Percentiles rank a stretch among this genome's conserved stretches.
Evolutionary conservation across 2,329 filamentous ascomycete genomes (phyloP).

Genomic region (Xylaria sp.): DNA sequence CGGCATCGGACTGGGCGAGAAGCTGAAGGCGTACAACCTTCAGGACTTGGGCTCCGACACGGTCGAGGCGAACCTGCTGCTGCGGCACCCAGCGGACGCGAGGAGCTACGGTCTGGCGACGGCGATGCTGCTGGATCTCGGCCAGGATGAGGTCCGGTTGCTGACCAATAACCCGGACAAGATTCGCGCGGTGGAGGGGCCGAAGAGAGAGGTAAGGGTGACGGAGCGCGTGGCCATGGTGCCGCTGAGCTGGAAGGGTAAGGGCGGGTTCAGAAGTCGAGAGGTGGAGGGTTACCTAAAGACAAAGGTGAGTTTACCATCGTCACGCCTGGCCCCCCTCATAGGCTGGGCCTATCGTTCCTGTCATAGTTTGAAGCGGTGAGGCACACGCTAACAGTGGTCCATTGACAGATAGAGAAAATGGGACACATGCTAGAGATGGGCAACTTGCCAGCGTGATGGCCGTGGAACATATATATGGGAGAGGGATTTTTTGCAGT

Average conservation of each 20-base stretch:
- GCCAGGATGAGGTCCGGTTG: conserved; percentile 74
- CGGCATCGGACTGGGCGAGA: conserved; percentile 91
- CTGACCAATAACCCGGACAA: conserved; percentile 98
- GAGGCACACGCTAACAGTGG: not conserved
- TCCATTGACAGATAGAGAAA: conserved; percentile 68
- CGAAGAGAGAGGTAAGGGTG: conserved; percentile 83
- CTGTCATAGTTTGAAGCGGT: too few species aligned
- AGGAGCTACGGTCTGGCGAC: conserved; percentile 95
- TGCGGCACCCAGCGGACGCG: conserved; percentile 92
- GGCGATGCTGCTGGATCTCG: conserved; percentile 87
- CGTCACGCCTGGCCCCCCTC: too few species aligned
- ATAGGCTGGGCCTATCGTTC: too few species aligned
- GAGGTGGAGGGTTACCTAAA: conserved; percentile 94
- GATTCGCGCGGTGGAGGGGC: conserved; percentile 90
- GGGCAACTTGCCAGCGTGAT: conserved; percentile 38
- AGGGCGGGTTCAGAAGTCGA: conserved; percentile 78
- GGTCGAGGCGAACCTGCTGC: conserved; percentile 88
- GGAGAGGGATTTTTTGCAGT: too few species aligned
- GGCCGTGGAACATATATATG: too few species aligned
- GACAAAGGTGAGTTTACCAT: conserved; percentile 72
- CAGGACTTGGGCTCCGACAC: conserved; percentile 98
- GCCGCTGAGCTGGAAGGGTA: conserved; percentile 87
- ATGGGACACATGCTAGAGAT: conserved; percentile 81
- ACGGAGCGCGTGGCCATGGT: conserved; percentile 94
- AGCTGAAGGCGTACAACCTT: conserved; percentile 96